Conservation (phyloP, 2,329 filamentous ascomycete species). For the Phyllosticta citriasiana region DNA sequence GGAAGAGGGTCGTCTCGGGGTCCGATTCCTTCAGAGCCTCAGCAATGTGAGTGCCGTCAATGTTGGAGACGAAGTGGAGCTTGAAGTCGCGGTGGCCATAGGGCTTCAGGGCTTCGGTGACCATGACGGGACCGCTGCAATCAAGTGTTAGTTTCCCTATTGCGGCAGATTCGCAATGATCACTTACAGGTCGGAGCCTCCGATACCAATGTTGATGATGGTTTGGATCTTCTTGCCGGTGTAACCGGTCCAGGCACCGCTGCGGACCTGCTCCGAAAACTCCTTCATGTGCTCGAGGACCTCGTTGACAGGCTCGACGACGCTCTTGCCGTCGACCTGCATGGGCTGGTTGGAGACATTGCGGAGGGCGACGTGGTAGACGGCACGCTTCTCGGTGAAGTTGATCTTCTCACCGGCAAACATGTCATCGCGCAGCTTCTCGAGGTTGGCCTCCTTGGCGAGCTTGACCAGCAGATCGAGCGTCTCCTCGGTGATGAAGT, state of each 20-base stretch:
- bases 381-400: conserved; percentile 93
- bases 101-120: conserved; percentile 91
- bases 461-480: conserved; percentile 78
- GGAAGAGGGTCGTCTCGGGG: conserved; percentile 97
- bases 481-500: conserved; percentile 92
- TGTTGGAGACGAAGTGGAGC: conserved; percentile 98
- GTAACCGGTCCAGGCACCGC: conserved; percentile 93
- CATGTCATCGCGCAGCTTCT: conserved; percentile 94
- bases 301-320: conserved; percentile 84
- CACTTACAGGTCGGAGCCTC: conserved; percentile 91
- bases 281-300: conserved; percentile 97
- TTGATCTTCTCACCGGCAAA: conserved; percentile 98
- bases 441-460: conserved; percentile 80
- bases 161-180: background rate
- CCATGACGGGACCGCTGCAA: conserved; percentile 90
- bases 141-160: background rate
- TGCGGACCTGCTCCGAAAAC: conserved; percentile 90
- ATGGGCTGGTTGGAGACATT: conserved; percentile 75
- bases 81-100: conserved; percentile 81
- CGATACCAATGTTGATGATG: conserved; percentile 96
- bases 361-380: conserved; percentile 89
- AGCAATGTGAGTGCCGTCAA: conserved; percentile 94
- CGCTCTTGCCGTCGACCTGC: conserved; percentile 82
- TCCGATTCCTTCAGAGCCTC: conserved; percentile 83
- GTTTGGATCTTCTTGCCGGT: conserved; percentile 95